Percentiles rank a stretch among this genome's conserved stretches.
Evolutionary conservation across 2,329 filamentous ascomycete genomes (phyloP).

Genomic region (Phaeosphaeria sp.): DNA sequence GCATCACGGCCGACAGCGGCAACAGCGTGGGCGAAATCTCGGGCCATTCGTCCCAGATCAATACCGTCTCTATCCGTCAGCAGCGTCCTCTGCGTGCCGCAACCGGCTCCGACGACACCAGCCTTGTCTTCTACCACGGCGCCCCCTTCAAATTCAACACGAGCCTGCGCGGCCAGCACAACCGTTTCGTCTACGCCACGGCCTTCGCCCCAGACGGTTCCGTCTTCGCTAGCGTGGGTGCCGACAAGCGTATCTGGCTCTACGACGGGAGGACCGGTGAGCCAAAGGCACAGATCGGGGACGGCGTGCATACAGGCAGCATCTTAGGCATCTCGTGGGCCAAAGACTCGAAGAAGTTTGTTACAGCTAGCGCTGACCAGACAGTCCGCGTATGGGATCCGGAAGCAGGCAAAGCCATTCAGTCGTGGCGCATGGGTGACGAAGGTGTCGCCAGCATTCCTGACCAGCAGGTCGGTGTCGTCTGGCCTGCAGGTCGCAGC

Average conservation of each 20-base stretch:
- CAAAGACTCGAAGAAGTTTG: slow-evolving; percentile 82
- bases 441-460: slow-evolving; percentile 74
- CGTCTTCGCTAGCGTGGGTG: slow-evolving; percentile 83
- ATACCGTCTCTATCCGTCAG: slow-evolving; percentile 86
- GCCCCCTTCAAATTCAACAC: slow-evolving; percentile 95
- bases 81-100: slow-evolving; percentile 90
- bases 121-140: slow-evolving; percentile 90
- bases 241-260: slow-evolving; percentile 90
- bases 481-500: slow-evolving; percentile 80
- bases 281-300: slow-evolving; percentile 75
- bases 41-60: slow-evolving; percentile 89
- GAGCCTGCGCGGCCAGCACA: slow-evolving; percentile 80
- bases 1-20: slow-evolving; percentile 87
- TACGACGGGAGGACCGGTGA: slow-evolving; percentile 98
- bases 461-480: slow-evolving; percentile 93
- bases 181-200: slow-evolving; percentile 85
- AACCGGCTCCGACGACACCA: slow-evolving; percentile 88
- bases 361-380: slow-evolving; percentile 91
- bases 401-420: slow-evolving; percentile 75
- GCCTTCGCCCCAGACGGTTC: slow-evolving; percentile 90
- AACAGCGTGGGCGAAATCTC: slow-evolving; percentile 95
- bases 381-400: slow-evolving; percentile 95
- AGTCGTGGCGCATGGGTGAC: slow-evolving; percentile 84
- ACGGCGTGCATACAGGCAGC: slow-evolving; percentile 87
- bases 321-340: slow-evolving; percentile 94